A percentile compares a stretch with the other conserved stretches of the same genome.
phyloP scores from a whole-genome alignment of 768 basidiomycete species.

The Lactifluus volemus region DNA sequence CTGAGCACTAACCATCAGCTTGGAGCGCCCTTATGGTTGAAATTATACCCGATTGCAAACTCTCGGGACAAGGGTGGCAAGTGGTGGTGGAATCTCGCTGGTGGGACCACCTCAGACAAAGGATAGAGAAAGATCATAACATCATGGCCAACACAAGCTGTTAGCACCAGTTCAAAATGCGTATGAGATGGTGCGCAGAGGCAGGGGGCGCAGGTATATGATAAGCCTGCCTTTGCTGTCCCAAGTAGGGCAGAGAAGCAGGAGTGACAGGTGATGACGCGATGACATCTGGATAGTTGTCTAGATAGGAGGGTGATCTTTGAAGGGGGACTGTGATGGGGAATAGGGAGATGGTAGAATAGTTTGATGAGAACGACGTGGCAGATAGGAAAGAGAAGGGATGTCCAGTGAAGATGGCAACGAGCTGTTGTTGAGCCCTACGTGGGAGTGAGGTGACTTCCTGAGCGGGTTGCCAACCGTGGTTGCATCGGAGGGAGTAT shows the following conservation, averaged over 20 bases:
- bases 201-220: constrained; percentile 4
- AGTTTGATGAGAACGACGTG: constrained; percentile 4
- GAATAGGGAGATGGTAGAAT: constrained; percentile 6
- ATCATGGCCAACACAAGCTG: no score
- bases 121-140: no score
- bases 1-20: constrained; percentile 15
- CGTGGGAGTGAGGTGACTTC: constrained; percentile 1
- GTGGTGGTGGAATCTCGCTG: constrained; percentile 66
- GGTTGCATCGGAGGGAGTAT: not conserved
- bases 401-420: not conserved
- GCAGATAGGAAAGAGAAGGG: constrained; percentile 4
- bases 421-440: not conserved
- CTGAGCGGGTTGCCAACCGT: constrained; percentile 2
- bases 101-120: constrained; percentile 61
- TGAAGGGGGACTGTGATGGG: constrained; percentile 5
- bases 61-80: constrained; percentile 47
- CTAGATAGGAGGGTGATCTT: constrained; percentile 4
- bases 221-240: constrained; percentile 1
- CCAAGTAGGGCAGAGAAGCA: not conserved
- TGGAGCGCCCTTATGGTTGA: no score
- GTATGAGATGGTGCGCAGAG: constrained; percentile 14
- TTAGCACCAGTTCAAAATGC: constrained; percentile 12
- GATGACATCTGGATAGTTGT: constrained; percentile 4
- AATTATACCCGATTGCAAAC: constrained; percentile 57
- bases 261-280: not conserved